Evolutionary conservation across 306 rosid species (phyloP).

Genomic region (Arachis hypogaea): DNA sequence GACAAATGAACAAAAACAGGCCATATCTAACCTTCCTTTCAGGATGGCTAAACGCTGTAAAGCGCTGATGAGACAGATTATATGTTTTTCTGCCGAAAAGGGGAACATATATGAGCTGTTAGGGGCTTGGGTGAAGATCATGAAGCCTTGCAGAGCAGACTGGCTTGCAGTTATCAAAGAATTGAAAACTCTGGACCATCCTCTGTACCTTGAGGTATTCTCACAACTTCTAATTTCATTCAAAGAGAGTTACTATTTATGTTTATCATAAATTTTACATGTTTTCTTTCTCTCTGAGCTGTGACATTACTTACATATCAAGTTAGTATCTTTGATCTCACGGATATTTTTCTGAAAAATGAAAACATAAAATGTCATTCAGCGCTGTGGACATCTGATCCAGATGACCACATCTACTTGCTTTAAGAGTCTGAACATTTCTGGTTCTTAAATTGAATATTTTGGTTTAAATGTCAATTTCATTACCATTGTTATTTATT

Average conservation of each 20-base stretch:
- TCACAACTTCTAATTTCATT: not conserved
- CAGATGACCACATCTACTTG: not conserved
- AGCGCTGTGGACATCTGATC: not conserved
- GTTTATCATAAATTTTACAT: not conserved
- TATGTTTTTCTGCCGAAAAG: constrained; percentile 66
- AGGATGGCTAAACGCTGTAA: constrained; percentile 71
- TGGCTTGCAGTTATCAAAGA: constrained; percentile 87
- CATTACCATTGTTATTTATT: not conserved
- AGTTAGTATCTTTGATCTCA: not conserved
- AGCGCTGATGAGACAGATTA: constrained; percentile 81
- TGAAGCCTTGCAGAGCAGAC: constrained; percentile 85
- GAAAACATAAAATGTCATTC: not conserved
- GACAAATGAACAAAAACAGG: constrained; percentile 58
- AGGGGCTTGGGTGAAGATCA: constrained; percentile 69
- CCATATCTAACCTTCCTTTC: constrained; percentile 65
- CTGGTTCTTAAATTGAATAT: constrained; percentile 3
- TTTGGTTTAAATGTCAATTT: not conserved
- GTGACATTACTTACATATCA: not conserved
- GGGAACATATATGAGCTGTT: constrained; percentile 59
- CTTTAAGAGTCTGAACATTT: constrained; percentile 13
- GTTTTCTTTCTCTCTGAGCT: constrained; percentile 3
- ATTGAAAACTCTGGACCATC: constrained; percentile 60
- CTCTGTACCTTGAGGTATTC: constrained; percentile 73
- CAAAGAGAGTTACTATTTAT: not conserved
- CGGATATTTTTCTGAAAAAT: not conserved